Percentiles rank a stretch among this genome's conserved stretches.
Evolutionary conservation across 495 filamentous ascomycete species (phyloP).

Genomic region (Penicillium manginii): DNA sequence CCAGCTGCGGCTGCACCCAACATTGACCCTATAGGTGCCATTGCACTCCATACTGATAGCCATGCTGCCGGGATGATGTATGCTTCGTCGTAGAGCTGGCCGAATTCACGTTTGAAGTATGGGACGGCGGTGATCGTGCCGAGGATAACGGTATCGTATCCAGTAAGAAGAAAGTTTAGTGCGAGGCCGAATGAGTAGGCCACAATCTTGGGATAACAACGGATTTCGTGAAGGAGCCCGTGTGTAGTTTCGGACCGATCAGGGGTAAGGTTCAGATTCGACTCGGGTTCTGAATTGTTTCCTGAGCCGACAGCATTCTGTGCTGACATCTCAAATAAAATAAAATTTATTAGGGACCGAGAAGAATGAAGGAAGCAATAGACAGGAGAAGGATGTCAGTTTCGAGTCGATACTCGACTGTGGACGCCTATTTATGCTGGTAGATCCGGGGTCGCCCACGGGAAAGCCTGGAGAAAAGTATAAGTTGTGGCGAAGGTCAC

Average conservation of each 20-base stretch:
- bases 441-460: background rate
- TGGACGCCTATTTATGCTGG: constrained; percentile 1
- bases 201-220: constrained; percentile 26
- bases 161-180: constrained; percentile 40
- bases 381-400: background rate
- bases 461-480: background rate
- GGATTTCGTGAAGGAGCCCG: constrained; percentile 14
- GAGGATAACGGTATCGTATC: constrained; percentile 50
- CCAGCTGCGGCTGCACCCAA: constrained; percentile 40
- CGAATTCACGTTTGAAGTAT: constrained; percentile 44
- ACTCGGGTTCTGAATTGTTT: background rate
- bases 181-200: constrained; percentile 33
- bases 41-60: constrained; percentile 50
- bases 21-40: constrained; percentile 42
- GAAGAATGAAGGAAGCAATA: background rate
- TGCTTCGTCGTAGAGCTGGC: constrained; percentile 29
- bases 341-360: background rate
- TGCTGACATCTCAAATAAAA: background rate
- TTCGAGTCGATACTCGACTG: background rate
- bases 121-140: constrained; percentile 49
- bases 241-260: background rate
- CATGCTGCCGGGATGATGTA: constrained; percentile 51
- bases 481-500: background rate
- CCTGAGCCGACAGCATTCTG: background rate
- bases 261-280: background rate